A percentile compares a stretch with the other conserved stretches of the same genome.
Evolutionary conservation across 2,329 filamentous ascomycete genomes (phyloP).

Genomic region (Clarireedia sp.): DNA sequence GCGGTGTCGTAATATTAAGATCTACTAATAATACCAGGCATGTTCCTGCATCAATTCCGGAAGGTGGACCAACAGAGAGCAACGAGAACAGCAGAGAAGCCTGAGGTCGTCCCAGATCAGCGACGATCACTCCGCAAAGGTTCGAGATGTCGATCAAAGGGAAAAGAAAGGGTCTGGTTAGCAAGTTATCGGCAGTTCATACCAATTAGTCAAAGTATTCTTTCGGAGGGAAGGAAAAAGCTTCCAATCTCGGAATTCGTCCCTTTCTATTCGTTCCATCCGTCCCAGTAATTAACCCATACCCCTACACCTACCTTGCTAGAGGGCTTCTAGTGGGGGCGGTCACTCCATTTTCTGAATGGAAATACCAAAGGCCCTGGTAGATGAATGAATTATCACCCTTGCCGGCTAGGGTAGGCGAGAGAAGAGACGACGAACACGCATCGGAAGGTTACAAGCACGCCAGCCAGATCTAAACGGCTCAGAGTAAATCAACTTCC

Average conservation of each 20-base stretch:
- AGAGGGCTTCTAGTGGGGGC: too few relatives aligned
- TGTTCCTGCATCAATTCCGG: neutral
- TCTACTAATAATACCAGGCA: neutral
- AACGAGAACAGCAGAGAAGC: neutral
- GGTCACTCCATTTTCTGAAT: too few relatives aligned
- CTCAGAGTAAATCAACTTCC: too few relatives aligned
- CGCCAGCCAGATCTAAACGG: neutral
- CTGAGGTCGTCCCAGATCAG: neutral
- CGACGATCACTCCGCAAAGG: slow-evolving; percentile 7
- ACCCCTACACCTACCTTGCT: too few relatives aligned
- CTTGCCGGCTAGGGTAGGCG: neutral
- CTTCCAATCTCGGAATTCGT: too few relatives aligned
- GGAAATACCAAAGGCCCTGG: too few relatives aligned
- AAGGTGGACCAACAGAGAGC: neutral
- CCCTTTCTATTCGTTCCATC: too few relatives aligned
- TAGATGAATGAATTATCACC: neutral
- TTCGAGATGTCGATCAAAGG: slow-evolving; percentile 2
- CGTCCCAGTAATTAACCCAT: too few relatives aligned
- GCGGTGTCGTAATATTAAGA: slow-evolving; percentile 5
- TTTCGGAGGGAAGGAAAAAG: neutral
- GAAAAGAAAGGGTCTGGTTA: neutral
- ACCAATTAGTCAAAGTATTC: slow-evolving; percentile 4
- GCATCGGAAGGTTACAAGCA: neutral
- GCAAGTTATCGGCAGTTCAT: slow-evolving; percentile 4
- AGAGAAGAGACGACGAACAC: neutral